Conservation (phyloP, 2,329 filamentous ascomycete species). For the Xylaria polymorpha region DNA sequence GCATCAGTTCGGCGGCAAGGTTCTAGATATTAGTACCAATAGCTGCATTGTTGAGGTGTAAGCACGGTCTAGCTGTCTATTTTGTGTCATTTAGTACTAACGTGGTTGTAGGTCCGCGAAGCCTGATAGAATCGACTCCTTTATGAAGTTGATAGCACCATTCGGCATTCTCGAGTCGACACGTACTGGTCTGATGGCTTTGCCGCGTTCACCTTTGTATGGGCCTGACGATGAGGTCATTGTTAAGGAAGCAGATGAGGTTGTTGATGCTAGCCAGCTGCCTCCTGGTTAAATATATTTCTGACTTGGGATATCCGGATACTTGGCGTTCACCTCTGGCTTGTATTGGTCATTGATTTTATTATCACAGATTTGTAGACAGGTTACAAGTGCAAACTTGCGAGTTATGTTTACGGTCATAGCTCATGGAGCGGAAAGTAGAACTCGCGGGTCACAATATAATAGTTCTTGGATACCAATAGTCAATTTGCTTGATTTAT, state of each 20-base stretch:
- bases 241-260: conserved; percentile 87
- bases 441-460: conserved; percentile 7
- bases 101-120: conserved; percentile 78
- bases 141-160: conserved; percentile 92
- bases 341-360: conserved; percentile 28
- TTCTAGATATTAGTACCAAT: conserved; percentile 96
- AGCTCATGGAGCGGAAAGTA: conserved; percentile 3
- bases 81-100: conserved; percentile 39
- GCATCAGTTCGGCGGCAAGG: conserved; percentile 97
- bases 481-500: not conserved
- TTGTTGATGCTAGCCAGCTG: conserved; percentile 93
- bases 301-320: conserved; percentile 17
- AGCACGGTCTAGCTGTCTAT: conserved; percentile 54
- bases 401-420: conserved; percentile 19
- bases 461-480: not conserved
- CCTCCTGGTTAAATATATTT: conserved; percentile 78
- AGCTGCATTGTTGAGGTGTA: conserved; percentile 99
- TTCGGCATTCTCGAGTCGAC: conserved; percentile 98
- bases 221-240: conserved; percentile 74
- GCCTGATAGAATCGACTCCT: conserved; percentile 92
- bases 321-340: conserved; percentile 34
- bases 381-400: conserved; percentile 41
- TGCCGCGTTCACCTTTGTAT: conserved; percentile 90
- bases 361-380: conserved; percentile 36
- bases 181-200: conserved; percentile 94